A percentile compares a stretch with the other conserved stretches of the same genome.
Evolutionary conservation across 257 asterid species (phyloP).

Genomic region (Catharanthus roseus): DNA sequence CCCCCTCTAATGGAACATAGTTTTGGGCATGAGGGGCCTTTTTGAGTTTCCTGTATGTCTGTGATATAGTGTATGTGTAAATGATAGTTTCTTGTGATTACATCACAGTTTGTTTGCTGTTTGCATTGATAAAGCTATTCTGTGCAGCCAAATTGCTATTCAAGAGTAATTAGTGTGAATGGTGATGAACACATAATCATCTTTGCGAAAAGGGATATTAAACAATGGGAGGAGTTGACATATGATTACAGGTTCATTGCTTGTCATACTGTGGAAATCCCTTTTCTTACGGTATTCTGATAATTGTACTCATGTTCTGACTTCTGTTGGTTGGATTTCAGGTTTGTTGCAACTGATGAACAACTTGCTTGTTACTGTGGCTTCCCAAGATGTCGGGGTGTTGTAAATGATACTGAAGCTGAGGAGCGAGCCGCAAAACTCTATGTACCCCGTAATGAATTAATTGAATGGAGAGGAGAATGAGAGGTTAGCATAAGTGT

Average conservation of each 20-base stretch:
- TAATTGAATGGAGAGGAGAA: conserved; percentile 77
- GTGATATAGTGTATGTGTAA: not conserved
- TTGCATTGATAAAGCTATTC: conserved; percentile 8
- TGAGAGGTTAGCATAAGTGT: conserved; percentile 25
- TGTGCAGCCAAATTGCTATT: conserved; percentile 94
- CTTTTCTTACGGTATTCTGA: conserved; percentile 4
- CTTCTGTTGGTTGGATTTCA: conserved; percentile 26
- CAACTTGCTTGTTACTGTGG: conserved; percentile 87
- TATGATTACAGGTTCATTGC: conserved; percentile 84
- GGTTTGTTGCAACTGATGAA: conserved; percentile 76
- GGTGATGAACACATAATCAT: conserved; percentile 80
- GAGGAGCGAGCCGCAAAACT: conserved; percentile 65
- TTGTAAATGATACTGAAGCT: conserved; percentile 83
- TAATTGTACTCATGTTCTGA: not conserved
- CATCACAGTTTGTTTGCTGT: not conserved
- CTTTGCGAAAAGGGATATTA: conserved; percentile 88
- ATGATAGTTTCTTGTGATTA: not conserved
- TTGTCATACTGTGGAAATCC: conserved; percentile 14
- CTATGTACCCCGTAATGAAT: conserved; percentile 55
- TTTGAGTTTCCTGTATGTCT: not conserved
- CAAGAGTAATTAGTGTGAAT: conserved; percentile 66
- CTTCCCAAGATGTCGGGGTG: conserved; percentile 81
- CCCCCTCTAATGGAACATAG: not conserved
- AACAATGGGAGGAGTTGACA: conserved; percentile 83
- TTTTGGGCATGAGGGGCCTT: not conserved